Evolutionary conservation across 257 asterid genomes (phyloP), one percentile per base, ranked within the genome.

Genomic region (Phtheirospermum japonicum): DNA sequence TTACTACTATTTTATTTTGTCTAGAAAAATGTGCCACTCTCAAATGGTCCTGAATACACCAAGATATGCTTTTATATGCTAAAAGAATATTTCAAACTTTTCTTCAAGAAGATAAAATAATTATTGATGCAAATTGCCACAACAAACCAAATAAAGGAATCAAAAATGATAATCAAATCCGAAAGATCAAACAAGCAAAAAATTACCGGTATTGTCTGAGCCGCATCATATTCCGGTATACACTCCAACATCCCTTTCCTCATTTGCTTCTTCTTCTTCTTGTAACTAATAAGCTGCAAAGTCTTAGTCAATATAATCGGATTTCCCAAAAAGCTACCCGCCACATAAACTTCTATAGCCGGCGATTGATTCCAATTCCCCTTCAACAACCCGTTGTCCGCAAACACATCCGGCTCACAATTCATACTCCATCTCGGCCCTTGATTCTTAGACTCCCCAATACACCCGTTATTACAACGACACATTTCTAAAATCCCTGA

Each of bases 311-410:
- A 56, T 50, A 88, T 59, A 63, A 85, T 75, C 9, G 96, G 96
- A 67, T 74, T 57, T 33, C 91, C 84, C 6, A 68, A 66, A 77
- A 76, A 83, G 61, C 87, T 70, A 34, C 94, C 96, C 0, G 96
- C 94, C 34, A 88, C 79, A 60, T 73, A 85, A 51, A 88, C 94
- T 57, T 88, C 96, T 4, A 88, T 62, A 26, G 73, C 70, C 3
- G 89, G 94, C 0, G 74, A 71, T 32, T 61, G 79, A 49, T 67
- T 74, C 17, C 74, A 80, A 57, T 70, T 42, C 16, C 81, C 88
- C 67, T 77, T 75, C 1, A 40, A 6, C 28, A 64, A 66, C 16
- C 83, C 74, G 4, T 67, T 14, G 14, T 68, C 76, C 0, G 57
- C 48, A 18, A 31, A 45, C 39, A 70, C 37, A 53, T 75, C 82